Evolutionary conservation across 495 filamentous ascomycete species (phyloP).

Genomic region (Xylaria venustula): DNA sequence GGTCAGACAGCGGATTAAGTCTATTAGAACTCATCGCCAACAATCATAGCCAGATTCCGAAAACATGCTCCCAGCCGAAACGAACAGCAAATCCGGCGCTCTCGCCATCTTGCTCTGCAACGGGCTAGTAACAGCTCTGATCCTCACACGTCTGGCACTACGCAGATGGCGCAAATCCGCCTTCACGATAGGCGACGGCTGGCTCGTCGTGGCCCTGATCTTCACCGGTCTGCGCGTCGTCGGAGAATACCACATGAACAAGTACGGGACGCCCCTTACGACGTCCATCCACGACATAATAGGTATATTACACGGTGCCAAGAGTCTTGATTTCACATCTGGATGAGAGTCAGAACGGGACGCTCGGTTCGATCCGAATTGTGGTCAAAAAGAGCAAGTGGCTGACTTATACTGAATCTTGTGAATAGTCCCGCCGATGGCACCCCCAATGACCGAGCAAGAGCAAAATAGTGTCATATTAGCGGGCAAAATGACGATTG

Average conservation of each 20-base stretch:
- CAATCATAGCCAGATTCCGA: too few species aligned
- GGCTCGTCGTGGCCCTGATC: neutral
- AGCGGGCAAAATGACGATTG: neutral
- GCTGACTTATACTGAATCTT: neutral
- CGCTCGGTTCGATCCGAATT: too few species aligned
- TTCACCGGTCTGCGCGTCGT: neutral
- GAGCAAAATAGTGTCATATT: neutral
- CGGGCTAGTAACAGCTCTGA: neutral
- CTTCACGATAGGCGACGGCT: neutral
- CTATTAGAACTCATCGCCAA: too few species aligned
- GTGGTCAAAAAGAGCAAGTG: neutral
- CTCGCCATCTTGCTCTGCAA: constrained; percentile 11
- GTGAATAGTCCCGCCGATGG: neutral
- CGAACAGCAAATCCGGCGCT: neutral
- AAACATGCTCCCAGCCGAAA: too few species aligned
- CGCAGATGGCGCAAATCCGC: neutral
- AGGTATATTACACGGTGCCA: too few species aligned
- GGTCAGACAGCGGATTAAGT: too few species aligned
- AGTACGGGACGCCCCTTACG: constrained; percentile 10
- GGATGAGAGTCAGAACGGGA: too few species aligned
- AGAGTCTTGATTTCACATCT: too few species aligned
- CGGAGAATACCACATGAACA: constrained; percentile 3
- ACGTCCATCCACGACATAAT: neutral
- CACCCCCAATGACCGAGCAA: neutral
- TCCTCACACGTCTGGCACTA: neutral